A percentile compares a stretch with the other conserved stretches of the same genome.
Conservation (phyloP, 768 basidiomycete species). For the Podaxis sp. region DNA sequence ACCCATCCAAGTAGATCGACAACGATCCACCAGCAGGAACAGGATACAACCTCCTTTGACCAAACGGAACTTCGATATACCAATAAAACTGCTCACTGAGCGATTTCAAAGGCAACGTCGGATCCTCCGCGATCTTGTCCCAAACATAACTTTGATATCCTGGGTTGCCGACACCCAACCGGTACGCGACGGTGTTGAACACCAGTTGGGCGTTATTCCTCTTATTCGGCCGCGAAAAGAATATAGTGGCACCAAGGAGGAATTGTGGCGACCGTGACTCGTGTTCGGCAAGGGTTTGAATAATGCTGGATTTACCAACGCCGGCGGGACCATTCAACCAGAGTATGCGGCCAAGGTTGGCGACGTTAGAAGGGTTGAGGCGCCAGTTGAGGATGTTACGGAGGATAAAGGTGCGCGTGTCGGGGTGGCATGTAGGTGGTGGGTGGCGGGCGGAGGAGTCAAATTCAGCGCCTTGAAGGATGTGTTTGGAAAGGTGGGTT, state of each 20-base stretch:
- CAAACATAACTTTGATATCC: neutral
- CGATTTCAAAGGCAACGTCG: neutral
- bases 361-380: neutral
- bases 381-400: neutral
- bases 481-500: neutral
- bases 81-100: neutral
- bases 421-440: neutral
- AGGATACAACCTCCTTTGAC: neutral
- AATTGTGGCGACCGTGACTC: neutral
- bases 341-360: neutral
- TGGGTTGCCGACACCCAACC: neutral
- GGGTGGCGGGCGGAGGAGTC: neutral
- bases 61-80: neutral
- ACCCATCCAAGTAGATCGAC: neutral
- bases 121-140: neutral
- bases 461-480: neutral
- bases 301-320: conserved; percentile 1
- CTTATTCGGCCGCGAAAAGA: neutral
- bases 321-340: neutral
- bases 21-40: neutral
- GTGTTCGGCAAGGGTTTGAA: neutral
- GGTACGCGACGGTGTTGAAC: neutral
- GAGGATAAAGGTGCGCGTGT: too few species aligned
- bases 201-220: neutral
- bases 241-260: neutral